Conservation (phyloP, 169 alveolate genomes). For the Cryptosporidium muris region DNA sequence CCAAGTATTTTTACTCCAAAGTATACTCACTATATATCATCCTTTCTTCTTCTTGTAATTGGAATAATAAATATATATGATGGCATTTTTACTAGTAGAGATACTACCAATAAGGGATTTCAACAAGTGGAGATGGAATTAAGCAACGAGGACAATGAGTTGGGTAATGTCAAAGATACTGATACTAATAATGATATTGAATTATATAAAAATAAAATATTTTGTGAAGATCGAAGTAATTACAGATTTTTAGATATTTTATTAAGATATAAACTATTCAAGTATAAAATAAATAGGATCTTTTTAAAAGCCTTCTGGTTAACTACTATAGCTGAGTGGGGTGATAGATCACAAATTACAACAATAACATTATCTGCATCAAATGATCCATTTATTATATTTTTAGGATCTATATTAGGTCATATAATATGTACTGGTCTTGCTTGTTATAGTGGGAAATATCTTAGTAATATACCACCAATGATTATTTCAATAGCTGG, state of each 20-base stretch:
- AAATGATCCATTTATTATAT: slow-evolving; percentile 73
- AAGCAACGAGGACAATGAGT: slow-evolving; percentile 14
- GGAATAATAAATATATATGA: slow-evolving; percentile 73
- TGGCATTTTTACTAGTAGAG: slow-evolving; percentile 30
- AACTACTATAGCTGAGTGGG: slow-evolving; percentile 77
- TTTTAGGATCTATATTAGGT: slow-evolving; percentile 76
- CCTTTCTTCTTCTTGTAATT: slow-evolving; percentile 66
- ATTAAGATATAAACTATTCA: slow-evolving; percentile 12
- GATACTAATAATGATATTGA: slow-evolving; percentile 54
- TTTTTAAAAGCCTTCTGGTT: slow-evolving; percentile 71
- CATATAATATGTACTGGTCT: slow-evolving; percentile 68
- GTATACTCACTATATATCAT: slow-evolving; percentile 72
- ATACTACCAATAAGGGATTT: slow-evolving; percentile 60
- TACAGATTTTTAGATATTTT: not conserved
- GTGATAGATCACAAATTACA: slow-evolving; percentile 78
- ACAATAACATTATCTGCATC: slow-evolving; percentile 75
- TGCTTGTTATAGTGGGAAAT: slow-evolving; percentile 75
- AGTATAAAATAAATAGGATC: slow-evolving; percentile 8
- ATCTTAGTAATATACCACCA: slow-evolving; percentile 72
- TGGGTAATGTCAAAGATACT: not conserved
- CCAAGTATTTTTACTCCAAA: slow-evolving; percentile 65
- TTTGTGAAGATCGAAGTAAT: not conserved
- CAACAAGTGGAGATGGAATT: slow-evolving; percentile 53
- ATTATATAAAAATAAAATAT: not conserved
- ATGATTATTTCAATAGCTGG: slow-evolving; percentile 74